Evolutionary conservation across 306 rosid species (phyloP).

Genomic region (Glycyrrhiza uralensis): DNA sequence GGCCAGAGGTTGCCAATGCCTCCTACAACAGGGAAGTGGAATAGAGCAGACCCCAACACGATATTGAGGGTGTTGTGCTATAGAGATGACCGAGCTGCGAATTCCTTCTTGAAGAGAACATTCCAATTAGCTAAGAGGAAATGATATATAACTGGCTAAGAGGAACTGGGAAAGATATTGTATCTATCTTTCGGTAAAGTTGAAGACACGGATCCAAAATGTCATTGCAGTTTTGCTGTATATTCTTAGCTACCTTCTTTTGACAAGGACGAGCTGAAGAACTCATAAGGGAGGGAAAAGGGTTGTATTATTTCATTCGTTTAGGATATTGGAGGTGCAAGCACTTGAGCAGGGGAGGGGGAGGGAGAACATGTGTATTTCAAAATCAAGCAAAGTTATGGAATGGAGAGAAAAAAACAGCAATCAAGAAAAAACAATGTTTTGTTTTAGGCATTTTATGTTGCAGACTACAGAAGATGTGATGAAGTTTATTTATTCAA

Average conservation of each 20-base stretch:
- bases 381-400: conserved; percentile 1
- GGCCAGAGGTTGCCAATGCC: conserved; percentile 86
- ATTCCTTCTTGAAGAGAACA: conserved; percentile 75
- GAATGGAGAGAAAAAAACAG: neutral
- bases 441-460: conserved; percentile 16
- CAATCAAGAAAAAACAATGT: conserved; percentile 7
- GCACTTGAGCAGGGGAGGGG: neutral
- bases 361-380: neutral
- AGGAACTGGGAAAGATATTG: neutral
- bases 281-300: neutral
- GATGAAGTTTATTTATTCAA: neutral
- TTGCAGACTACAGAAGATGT: neutral
- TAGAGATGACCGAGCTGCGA: conserved; percentile 64
- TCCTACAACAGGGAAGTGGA: conserved; percentile 89
- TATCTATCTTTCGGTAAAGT: conserved; percentile 15
- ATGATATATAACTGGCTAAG: conserved; percentile 8
- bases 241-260: conserved; percentile 13
- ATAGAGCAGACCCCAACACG: conserved; percentile 79
- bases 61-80: conserved; percentile 82
- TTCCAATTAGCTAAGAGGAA: conserved; percentile 81
- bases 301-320: conserved; percentile 1
- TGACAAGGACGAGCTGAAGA: neutral
- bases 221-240: neutral
- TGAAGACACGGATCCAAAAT: neutral
- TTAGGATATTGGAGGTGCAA: conserved; percentile 10